Base-by-base conservation (phyloP, 2,329 filamentous ascomycete genomes). In the Trichoderma aggressivum region DNA sequence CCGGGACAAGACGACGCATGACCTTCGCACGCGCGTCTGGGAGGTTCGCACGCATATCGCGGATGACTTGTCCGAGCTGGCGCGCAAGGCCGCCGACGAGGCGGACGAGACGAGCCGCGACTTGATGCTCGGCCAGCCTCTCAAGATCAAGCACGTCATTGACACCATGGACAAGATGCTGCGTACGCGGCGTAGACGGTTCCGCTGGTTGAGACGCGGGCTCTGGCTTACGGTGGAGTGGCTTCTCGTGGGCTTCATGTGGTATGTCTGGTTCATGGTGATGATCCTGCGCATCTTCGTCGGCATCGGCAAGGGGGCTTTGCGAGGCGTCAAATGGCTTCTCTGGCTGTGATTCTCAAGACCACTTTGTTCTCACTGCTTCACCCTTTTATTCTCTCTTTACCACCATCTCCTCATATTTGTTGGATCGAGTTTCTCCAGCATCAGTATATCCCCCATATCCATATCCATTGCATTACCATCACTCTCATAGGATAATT, bases 221-320 rank as follows among this genome's bases (percentile, higher is more conserved):
- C 91, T 93, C 16, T 98, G 94, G 87, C 89, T 94, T 69, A 82
- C 91, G 24, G 88, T 98, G 18, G 95, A 98, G 84, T 98, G 94
- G 94, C 83, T 89, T 63, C 86, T 98, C 21, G 89, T 98, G 50
- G 92, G 92, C 5, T 88, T 97, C 75, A 93, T 98, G 90, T 98
- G 96, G 94, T 94, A 92, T 81, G 90, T 97, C 18, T 98, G 95
- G 94, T 89, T 97, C 72, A 84, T 97, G 39, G 94, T 98, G 28
- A 92, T 94, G 79, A 84, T 95, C 28, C 84, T 92, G 65, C 88
- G 93, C 72, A 80, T 92, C 16, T 82, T 92, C 43, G 83, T 90
- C 72, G 89, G 90, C 12, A 75, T 91, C 1, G 86, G 91, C 58
- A 87, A 87, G 59, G 90, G 89, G 3, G 77, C 88, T 0, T 83